Evolutionary conservation across 1,139 yeast genomes (phyloP).

Genomic region (Arxiozyma heterogenica): DNA sequence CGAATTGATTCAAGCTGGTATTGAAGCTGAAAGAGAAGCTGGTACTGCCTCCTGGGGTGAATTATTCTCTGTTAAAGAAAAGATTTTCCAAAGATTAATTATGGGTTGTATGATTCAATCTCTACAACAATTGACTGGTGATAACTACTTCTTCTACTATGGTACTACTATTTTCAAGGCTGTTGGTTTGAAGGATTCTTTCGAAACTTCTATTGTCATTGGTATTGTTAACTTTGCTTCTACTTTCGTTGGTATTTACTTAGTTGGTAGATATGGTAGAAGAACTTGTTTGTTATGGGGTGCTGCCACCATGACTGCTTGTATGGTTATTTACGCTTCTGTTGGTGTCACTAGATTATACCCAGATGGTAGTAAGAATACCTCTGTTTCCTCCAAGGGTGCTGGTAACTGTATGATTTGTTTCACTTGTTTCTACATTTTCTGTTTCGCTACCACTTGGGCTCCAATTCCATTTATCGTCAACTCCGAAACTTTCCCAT

Average conservation of each 20-base stretch:
- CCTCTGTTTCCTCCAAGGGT: conserved; percentile 34
- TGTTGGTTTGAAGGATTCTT: conserved; percentile 62
- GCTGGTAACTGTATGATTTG: conserved; percentile 73
- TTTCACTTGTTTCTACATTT: conserved; percentile 66
- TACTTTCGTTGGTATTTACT: conserved; percentile 55
- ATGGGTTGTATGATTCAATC: conserved; percentile 59
- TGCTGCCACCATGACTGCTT: conserved; percentile 50
- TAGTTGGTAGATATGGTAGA: conserved; percentile 61
- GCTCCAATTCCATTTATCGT: conserved; percentile 40
- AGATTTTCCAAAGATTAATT: conserved; percentile 49
- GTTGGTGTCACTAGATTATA: conserved; percentile 58
- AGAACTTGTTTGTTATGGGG: conserved; percentile 55
- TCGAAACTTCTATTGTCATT: conserved; percentile 61
- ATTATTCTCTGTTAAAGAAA: conserved; percentile 28
- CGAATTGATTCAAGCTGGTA: conserved; percentile 51
- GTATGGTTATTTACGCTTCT: conserved; percentile 56
- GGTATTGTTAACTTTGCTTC: conserved; percentile 72
- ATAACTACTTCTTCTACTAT: conserved; percentile 71
- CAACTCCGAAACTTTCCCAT: conserved; percentile 68
- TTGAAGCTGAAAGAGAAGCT: conserved; percentile 38
- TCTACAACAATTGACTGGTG: conserved; percentile 70
- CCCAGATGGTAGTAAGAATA: conserved; percentile 44
- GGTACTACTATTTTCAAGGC: conserved; percentile 69
- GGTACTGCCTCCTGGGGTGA: conserved; percentile 34
- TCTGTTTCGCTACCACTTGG: conserved; percentile 64